Percentiles rank a stretch among this genome's conserved stretches.
Conservation (phyloP, 1,284 basidiomycete species). For the Trichosporon faecale region DNA sequence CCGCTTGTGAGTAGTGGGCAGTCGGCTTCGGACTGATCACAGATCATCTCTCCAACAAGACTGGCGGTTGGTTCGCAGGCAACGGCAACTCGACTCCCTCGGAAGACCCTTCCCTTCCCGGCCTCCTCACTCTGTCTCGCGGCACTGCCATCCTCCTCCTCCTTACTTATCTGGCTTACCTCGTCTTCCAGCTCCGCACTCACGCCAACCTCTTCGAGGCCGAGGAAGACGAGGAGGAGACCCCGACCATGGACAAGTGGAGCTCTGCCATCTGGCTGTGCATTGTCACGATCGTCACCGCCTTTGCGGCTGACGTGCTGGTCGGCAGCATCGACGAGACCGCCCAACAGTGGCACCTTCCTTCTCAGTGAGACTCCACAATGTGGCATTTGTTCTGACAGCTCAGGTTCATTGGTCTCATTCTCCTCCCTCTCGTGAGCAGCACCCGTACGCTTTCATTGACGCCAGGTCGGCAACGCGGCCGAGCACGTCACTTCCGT, state of each 20-base stretch:
- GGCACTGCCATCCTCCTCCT: constrained; percentile 81
- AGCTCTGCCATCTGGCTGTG: constrained; percentile 61
- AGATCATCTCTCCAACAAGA: constrained; percentile 42
- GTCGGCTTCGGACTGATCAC: constrained; percentile 12
- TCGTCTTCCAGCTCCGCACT: constrained; percentile 59
- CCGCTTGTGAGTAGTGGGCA: constrained; percentile 61
- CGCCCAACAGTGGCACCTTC: constrained; percentile 71
- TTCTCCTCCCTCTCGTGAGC: constrained; percentile 55
- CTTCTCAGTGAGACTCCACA: constrained; percentile 57
- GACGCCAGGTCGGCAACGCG: constrained; percentile 58
- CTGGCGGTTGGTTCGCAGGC: constrained; percentile 14
- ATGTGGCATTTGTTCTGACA: constrained; percentile 11
- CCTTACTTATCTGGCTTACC: constrained; percentile 74
- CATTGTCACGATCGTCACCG: constrained; percentile 70
- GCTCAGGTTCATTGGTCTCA: constrained; percentile 52
- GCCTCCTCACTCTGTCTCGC: constrained; percentile 72
- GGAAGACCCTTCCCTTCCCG: constrained; percentile 51
- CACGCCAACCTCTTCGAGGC: constrained; percentile 58
- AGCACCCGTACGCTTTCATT: not conserved
- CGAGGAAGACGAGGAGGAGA: constrained; percentile 56
- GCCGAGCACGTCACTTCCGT: constrained; percentile 72
- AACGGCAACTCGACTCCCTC: constrained; percentile 26
- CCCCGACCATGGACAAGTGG: constrained; percentile 64
- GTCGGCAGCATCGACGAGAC: constrained; percentile 89
- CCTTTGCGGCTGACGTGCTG: constrained; percentile 70